Base-by-base conservation (phyloP, 1,139 yeast species). In the Waltiozyma sp. region DNA sequence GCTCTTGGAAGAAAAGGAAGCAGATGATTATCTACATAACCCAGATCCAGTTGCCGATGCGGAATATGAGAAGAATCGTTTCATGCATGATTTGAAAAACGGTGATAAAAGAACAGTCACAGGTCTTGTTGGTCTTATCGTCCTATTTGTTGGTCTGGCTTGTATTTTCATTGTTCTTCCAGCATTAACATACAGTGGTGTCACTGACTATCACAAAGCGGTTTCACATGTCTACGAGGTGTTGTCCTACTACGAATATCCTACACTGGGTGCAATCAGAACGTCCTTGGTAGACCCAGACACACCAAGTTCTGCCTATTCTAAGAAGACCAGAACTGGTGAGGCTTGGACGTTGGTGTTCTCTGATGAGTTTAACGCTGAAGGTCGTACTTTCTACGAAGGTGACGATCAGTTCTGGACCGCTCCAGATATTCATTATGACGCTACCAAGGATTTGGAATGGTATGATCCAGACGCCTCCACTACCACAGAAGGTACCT, bases 21-120 rank as follows among this genome's bases (percentile, higher is more conserved):
- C 86, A 3, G 96, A 88, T 64, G 96, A 88, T 60, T 87, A 85
- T 57, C 61, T 88, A 49, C 96, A 88, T 62, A 88, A 88, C 61
- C 96, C 96, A 1, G 95, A 88, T 59, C 95, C 95, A 10, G 81
- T 87, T 37, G 79, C 75, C 40, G 96, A 88, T 61, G 94, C 93
- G 18, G 73, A 78, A 48, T 75, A 80, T 54, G 93, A 85, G 51
- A 77, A 74, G 48, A 72, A 77, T 55, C 63, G 86, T 50, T 73
- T 80, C 53, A 53, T 68, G 49, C 60, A 73, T 49, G 88, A 80
- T 57, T 62, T 80, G 63, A 73, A 75, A 58, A 61, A 70, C 49
- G 67, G 80, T 74, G 85, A 80, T 57, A 68, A 61, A 55, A 65
- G 76, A 53, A 73, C 85, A 39, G 68, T 71, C 50, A 75, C 73